A percentile compares a stretch with the other conserved stretches of the same genome.
Evolutionary conservation across 1,284 basidiomycete species (phyloP).

Genomic region (Apiotrichum domesticum): DNA sequence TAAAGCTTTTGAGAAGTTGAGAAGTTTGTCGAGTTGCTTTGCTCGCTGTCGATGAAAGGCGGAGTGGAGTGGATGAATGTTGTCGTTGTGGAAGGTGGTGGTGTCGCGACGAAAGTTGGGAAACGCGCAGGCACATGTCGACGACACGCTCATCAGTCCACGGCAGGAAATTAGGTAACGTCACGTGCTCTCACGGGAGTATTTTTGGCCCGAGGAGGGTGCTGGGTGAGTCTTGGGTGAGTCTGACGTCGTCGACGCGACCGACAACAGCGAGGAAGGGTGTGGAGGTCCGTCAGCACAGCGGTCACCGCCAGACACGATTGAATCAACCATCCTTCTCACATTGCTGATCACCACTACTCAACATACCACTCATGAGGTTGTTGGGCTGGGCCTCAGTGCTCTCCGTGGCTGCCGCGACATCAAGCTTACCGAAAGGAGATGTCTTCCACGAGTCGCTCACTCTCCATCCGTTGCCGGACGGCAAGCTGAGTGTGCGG

Average conservation of each 20-base stretch:
- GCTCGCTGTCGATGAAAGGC: background rate
- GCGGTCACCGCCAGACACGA: background rate
- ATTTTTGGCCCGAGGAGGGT: too few relatives aligned
- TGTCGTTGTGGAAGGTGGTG: slow-evolving; percentile 10
- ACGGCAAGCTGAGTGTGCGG: slow-evolving; percentile 76
- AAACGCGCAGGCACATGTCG: background rate
- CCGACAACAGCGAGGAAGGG: too few relatives aligned
- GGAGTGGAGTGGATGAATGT: background rate
- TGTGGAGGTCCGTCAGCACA: too few relatives aligned
- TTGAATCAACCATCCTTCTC: background rate
- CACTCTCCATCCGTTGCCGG: slow-evolving; percentile 64
- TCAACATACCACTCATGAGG: background rate
- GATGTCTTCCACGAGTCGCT: slow-evolving; percentile 57
- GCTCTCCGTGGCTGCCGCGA: slow-evolving; percentile 2
- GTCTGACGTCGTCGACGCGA: too few relatives aligned
- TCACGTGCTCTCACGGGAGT: too few relatives aligned
- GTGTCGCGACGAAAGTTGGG: slow-evolving; percentile 14
- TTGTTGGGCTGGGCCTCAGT: slow-evolving; percentile 5
- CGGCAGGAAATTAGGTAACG: background rate
- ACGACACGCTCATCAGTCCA: background rate
- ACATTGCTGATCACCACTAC: too few relatives aligned
- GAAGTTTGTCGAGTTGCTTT: background rate
- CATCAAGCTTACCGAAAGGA: background rate
- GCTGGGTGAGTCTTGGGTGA: too few relatives aligned
- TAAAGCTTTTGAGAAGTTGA: background rate